Evolutionary conservation across 2,329 filamentous ascomycete genomes (phyloP).

Genomic region (Cladobotryum mycophilum): DNA sequence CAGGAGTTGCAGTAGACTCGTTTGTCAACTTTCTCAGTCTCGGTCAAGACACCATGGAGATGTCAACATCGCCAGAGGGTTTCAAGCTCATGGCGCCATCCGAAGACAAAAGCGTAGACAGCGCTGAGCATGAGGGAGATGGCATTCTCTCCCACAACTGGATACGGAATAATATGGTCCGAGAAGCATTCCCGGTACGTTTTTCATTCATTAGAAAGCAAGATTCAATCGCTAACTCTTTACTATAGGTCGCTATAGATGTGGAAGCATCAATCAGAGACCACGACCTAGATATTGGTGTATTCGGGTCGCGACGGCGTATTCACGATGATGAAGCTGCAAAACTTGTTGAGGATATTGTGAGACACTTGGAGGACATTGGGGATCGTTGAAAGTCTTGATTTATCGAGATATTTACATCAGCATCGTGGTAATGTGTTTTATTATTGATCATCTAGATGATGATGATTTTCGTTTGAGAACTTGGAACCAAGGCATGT

Average conservation of each 20-base stretch:
- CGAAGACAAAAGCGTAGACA: background rate
- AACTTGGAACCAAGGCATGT: too few relatives aligned
- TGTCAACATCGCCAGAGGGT: background rate
- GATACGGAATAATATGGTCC: constrained; percentile 19
- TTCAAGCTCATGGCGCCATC: background rate
- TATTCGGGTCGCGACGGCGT: constrained; percentile 30
- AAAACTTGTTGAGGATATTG: constrained; percentile 21
- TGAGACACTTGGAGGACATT: constrained; percentile 12
- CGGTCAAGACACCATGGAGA: constrained; percentile 21
- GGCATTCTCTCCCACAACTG: constrained; percentile 6
- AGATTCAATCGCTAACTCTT: too few relatives aligned
- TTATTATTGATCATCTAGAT: too few relatives aligned
- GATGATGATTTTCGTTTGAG: too few relatives aligned
- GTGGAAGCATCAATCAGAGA: constrained; percentile 32
- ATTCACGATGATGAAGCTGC: constrained; percentile 22
- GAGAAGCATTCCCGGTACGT: constrained; percentile 24
- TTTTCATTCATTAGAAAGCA: too few relatives aligned
- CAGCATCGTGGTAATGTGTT: too few relatives aligned
- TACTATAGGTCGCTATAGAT: constrained; percentile 32
- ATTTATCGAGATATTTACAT: background rate
- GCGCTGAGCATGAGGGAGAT: background rate
- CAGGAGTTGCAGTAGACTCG: constrained; percentile 59
- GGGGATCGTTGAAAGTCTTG: background rate
- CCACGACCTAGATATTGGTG: constrained; percentile 30
- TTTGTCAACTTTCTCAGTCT: constrained; percentile 77